phyloP scores from a whole-genome alignment of 2,329 filamentous ascomycete species.

The Orbilia quercus region DNA sequence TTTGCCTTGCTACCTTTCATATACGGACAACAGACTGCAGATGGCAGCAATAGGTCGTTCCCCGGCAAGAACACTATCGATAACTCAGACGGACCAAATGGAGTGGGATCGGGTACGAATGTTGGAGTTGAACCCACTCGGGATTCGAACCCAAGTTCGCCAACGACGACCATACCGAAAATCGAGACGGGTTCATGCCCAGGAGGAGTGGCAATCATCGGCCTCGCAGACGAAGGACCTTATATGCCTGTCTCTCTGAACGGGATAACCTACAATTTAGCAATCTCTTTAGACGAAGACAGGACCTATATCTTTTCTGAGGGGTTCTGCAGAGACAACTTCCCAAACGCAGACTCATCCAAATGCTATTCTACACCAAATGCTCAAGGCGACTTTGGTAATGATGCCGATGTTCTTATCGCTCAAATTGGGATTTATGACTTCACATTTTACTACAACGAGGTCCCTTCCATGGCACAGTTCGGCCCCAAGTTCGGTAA shows the following conservation, averaged over 20 bases:
- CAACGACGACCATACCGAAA: slow-evolving; percentile 12
- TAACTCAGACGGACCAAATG: slow-evolving; percentile 3
- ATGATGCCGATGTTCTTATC: neutral
- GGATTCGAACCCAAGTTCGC: neutral
- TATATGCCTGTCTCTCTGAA: slow-evolving; percentile 30
- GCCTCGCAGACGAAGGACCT: slow-evolving; percentile 13
- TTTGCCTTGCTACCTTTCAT: slow-evolving; percentile 23
- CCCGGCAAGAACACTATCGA: slow-evolving; percentile 38
- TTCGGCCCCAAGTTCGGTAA: slow-evolving; percentile 1
- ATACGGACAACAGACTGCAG: slow-evolving; percentile 7
- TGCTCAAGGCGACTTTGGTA: neutral
- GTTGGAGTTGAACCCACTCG: slow-evolving; percentile 6
- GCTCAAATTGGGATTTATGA: slow-evolving; percentile 14
- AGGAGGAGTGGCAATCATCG: slow-evolving; percentile 9
- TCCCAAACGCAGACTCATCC: neutral
- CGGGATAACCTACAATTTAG: slow-evolving; percentile 16
- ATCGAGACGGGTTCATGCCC: slow-evolving; percentile 7
- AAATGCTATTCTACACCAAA: neutral
- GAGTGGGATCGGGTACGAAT: slow-evolving; percentile 3
- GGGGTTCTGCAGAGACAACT: slow-evolving; percentile 11
- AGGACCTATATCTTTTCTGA: slow-evolving; percentile 36
- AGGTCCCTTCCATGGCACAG: neutral
- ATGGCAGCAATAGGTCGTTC: slow-evolving; percentile 1
- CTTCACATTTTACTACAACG: neutral
- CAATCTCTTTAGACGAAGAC: slow-evolving; percentile 25